Evolutionary conservation across 2,329 filamentous ascomycete species (phyloP).

Genomic region (Zasmidium cellare): DNA sequence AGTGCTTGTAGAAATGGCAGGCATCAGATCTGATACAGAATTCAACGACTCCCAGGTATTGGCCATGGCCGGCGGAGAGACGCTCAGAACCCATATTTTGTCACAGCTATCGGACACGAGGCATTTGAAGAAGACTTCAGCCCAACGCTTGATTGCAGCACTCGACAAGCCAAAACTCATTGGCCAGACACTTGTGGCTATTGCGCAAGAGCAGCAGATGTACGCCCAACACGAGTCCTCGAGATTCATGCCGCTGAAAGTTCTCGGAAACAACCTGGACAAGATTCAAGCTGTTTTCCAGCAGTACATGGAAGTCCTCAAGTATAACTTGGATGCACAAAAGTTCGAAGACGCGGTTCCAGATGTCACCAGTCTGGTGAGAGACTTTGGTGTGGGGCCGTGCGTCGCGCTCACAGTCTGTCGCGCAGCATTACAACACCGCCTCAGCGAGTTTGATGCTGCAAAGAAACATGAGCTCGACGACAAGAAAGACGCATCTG

Average conservation of each 20-base stretch:
- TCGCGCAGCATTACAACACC: constrained; percentile 70
- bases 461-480: constrained; percentile 35
- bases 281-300: constrained; percentile 82
- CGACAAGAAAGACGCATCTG: constrained; percentile 25
- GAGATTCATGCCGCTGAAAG: constrained; percentile 78
- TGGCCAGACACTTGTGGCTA: constrained; percentile 79
- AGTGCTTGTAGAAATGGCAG: constrained; percentile 88
- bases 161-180: constrained; percentile 76
- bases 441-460: constrained; percentile 51
- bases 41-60: constrained; percentile 86
- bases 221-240: constrained; percentile 75
- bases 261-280: constrained; percentile 83
- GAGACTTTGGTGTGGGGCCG: constrained; percentile 75
- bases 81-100: constrained; percentile 77
- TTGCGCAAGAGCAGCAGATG: constrained; percentile 87
- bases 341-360: constrained; percentile 81
- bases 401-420: constrained; percentile 83
- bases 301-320: constrained; percentile 87
- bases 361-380: constrained; percentile 69
- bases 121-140: constrained; percentile 65
- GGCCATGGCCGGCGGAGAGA: constrained; percentile 83
- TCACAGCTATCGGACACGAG: constrained; percentile 79
- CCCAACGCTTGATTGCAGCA: constrained; percentile 76
- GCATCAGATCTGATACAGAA: constrained; percentile 81
- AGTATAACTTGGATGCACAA: constrained; percentile 71